Evolutionary conservation across 345 rosid genomes (phyloP).

Genomic region (Luvunga scandens): DNA sequence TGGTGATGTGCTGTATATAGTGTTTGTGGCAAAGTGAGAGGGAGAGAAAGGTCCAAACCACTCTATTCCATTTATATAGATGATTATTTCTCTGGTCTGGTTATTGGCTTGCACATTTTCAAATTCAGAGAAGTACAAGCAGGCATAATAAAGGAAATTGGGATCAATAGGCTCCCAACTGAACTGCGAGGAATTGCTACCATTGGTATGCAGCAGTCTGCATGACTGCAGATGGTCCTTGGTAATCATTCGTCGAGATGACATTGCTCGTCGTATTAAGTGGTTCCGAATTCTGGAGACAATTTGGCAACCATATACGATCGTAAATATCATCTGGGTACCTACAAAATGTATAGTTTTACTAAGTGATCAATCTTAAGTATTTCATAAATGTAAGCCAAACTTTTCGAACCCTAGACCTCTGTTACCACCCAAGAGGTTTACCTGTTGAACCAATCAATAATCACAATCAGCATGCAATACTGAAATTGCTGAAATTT

Average conservation of each 20-base stretch:
- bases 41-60: neutral
- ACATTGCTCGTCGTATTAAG: conserved; percentile 3
- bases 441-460: too few relatives aligned
- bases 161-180: neutral
- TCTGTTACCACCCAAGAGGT: too few relatives aligned
- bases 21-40: neutral
- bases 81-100: neutral
- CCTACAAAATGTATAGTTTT: neutral
- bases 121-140: conserved; percentile 25
- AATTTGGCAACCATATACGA: neutral
- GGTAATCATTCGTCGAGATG: conserved; percentile 11
- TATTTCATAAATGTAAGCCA: too few relatives aligned
- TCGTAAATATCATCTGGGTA: neutral
- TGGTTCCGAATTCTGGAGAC: neutral
- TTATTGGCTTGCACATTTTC: neutral
- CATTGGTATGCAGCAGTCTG: conserved; percentile 19
- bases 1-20: neutral
- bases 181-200: neutral
- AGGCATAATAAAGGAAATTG: conserved; percentile 5
- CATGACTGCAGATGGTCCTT: conserved; percentile 28
- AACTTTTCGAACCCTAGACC: too few relatives aligned
- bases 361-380: too few relatives aligned
- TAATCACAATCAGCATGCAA: too few relatives aligned
- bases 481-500: too few relatives aligned
- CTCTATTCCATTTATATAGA: neutral